Evolutionary conservation across 306 rosid species (phyloP), one percentile per base, ranked within the genome.

Genomic region (Glycine latifolia): DNA sequence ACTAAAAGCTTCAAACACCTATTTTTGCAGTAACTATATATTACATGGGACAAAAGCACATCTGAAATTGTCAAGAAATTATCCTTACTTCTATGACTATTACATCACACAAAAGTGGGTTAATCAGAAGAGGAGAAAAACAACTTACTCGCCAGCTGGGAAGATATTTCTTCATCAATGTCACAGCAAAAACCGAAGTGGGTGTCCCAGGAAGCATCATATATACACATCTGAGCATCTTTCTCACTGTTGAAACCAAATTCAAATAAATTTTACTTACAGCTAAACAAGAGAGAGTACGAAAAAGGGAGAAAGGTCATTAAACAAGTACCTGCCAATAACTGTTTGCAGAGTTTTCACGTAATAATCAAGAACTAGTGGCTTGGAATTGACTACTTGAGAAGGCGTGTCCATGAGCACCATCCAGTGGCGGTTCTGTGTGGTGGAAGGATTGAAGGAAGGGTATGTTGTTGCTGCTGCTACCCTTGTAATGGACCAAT

Each of bases 191-290:
- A 92, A 56, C 90, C 91, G 13, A 81, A 90, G 68, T 85, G 88
- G 82, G 91, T 73, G 58, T 82, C 86, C 88, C 87, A 89, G n/a
- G 94, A 90, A 87, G 92, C 91, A 87, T 94, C 90, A 76, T 94
- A 92, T 33, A 92, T 83, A 84, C 92, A 86, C 92, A 88, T 89
- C 81, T 94, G 98, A 86, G 95, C 92, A 48, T 90, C 98, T 81
- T 82, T 74, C 84, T 92, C 97, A 73, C 97, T 94, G 85, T 14
- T 49, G 52, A 84, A 67, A 68, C 56, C 71, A 87, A 84, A 80
- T 44, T 67, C 17, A 58, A 67, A 82, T 48, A 33, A 67, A 7
- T 81, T 82, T 76, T 78, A 20, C 20, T 20, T 20, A 20, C 39
- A 82, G 70, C 17, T 1, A 76, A 58, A 74, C 13, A 37, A 76